phyloP scores from a whole-genome alignment of 2,329 filamentous ascomycete species.

The Aspergillus japonicus region DNA sequence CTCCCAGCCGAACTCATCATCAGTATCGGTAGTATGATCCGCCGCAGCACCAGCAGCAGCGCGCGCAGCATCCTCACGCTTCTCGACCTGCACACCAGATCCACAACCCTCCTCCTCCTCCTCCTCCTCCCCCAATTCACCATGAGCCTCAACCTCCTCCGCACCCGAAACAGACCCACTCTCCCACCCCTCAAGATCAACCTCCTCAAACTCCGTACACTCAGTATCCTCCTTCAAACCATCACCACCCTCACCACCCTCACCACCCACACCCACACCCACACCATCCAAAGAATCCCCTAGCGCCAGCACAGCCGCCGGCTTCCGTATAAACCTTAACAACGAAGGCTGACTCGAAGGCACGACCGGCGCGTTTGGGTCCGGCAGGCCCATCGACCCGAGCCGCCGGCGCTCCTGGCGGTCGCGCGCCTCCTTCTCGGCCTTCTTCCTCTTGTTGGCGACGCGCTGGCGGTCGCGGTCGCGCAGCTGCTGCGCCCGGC shows the following conservation, averaged over 20 bases:
- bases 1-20: background rate
- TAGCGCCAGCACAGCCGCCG: background rate
- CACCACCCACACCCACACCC: constrained; percentile 5
- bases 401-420: constrained; percentile 35
- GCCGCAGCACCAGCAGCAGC: background rate
- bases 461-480: constrained; percentile 36
- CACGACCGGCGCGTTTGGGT: constrained; percentile 31
- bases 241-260: background rate
- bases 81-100: background rate
- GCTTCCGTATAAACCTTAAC: constrained; percentile 31
- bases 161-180: background rate
- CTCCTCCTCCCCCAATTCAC: background rate
- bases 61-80: background rate
- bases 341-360: constrained; percentile 38
- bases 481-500: constrained; percentile 39
- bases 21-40: background rate
- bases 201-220: background rate
- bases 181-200: background rate
- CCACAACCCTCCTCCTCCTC: background rate
- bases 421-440: constrained; percentile 34
- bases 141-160: background rate
- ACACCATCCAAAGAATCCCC: too few relatives aligned
- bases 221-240: constrained; percentile 9
- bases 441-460: constrained; percentile 37
- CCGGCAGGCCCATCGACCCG: constrained; percentile 32